Evolutionary conservation across 2,329 filamentous ascomycete genomes (phyloP).

Genomic region (Eutypella sp.): DNA sequence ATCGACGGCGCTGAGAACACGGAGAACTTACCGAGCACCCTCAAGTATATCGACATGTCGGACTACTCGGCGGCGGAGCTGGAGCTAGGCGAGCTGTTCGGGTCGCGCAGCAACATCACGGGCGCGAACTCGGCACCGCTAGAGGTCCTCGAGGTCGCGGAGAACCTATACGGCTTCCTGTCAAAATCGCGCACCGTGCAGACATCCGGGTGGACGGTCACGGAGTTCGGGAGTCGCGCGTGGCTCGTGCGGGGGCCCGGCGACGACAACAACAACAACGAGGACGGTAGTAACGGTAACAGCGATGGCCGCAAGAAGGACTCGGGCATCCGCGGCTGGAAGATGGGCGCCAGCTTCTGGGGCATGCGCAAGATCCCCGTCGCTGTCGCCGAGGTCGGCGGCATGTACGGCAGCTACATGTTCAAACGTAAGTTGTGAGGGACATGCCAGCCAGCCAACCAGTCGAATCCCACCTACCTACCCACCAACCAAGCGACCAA

Average conservation of each 20-base stretch:
- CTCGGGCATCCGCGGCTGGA: slow-evolving; percentile 63
- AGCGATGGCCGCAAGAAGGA: slow-evolving; percentile 31
- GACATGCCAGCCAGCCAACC: no score
- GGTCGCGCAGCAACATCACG: slow-evolving; percentile 51
- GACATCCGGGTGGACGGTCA: slow-evolving; percentile 63
- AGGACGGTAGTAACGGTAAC: not conserved
- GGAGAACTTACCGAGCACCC: slow-evolving; percentile 46
- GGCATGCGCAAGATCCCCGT: slow-evolving; percentile 91
- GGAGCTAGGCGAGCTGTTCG: slow-evolving; percentile 49
- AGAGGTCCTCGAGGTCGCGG: slow-evolving; percentile 69
- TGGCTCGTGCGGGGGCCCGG: slow-evolving; percentile 52
- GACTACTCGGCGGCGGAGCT: slow-evolving; percentile 62
- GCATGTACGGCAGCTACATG: slow-evolving; percentile 78
- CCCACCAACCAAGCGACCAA: no score
- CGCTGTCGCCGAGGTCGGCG: slow-evolving; percentile 83
- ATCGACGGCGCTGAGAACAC: slow-evolving; percentile 23
- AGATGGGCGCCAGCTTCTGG: slow-evolving; percentile 81
- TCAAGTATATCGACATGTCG: slow-evolving; percentile 74
- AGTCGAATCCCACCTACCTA: no score
- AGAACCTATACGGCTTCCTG: slow-evolving; percentile 61
- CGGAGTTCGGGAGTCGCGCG: slow-evolving; percentile 61
- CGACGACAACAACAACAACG: slow-evolving; percentile 27
- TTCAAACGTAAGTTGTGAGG: slow-evolving; percentile 55
- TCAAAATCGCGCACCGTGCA: slow-evolving; percentile 58
- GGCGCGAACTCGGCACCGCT: slow-evolving; percentile 59